A percentile compares a stretch with the other conserved stretches of the same genome.
Conservation (phyloP, 2,329 filamentous ascomycete species). For the Venturia nashicola region DNA sequence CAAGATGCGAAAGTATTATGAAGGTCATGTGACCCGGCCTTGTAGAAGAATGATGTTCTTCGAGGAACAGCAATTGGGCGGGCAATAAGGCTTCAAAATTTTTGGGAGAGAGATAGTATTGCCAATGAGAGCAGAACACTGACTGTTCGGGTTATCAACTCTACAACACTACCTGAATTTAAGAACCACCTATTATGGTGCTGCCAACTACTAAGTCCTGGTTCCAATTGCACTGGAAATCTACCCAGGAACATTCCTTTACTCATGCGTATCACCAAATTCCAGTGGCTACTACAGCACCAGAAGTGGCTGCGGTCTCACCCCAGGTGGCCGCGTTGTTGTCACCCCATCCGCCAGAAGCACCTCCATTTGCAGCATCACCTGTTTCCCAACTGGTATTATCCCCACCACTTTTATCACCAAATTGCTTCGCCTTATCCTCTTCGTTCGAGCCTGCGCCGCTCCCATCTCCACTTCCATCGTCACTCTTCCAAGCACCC, state of each 20-base stretch:
- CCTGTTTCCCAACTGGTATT: background rate
- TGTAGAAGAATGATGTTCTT: no score
- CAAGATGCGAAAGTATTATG: background rate
- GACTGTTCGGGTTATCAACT: background rate
- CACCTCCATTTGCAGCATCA: background rate
- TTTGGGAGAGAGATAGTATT: no score
- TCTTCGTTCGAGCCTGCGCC: background rate
- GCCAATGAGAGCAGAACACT: background rate
- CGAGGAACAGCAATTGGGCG: no score
- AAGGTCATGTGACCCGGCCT: background rate
- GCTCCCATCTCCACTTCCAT: background rate
- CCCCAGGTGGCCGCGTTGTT: background rate
- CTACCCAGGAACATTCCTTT: no score
- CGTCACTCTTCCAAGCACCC: conserved; percentile 2
- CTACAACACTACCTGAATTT: background rate
- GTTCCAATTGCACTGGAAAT: background rate
- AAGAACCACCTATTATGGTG: background rate
- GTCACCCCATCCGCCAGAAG: background rate
- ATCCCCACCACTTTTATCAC: background rate
- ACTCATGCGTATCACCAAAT: background rate
- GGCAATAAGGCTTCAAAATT: no score
- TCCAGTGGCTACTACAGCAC: background rate
- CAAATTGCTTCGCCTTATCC: background rate
- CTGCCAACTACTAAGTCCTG: background rate
- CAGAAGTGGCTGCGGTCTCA: background rate